A percentile compares a stretch with the other conserved stretches of the same genome.
phyloP scores from a whole-genome alignment of 208 protist genomes.

The Trypanosoma theileri region DNA sequence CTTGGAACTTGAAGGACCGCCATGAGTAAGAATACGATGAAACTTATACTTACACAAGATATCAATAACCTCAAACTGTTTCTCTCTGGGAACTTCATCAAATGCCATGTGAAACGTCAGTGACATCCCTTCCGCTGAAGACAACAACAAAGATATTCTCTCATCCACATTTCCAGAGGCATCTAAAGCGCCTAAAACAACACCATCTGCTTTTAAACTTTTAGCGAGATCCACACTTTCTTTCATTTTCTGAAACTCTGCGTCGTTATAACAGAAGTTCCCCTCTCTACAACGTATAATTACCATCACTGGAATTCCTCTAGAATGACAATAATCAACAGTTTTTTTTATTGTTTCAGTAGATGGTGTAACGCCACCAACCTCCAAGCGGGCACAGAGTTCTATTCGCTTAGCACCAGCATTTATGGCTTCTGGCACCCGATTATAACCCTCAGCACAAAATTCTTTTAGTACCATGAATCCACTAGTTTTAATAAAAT shows the following conservation, averaged over 20 bases:
- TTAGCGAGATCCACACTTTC: conserved; percentile 10
- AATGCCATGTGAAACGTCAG: conserved; percentile 26
- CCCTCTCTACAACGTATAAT: conserved; percentile 18
- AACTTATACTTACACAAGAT: conserved; percentile 7
- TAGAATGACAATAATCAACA: conserved; percentile 15
- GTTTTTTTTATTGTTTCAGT: conserved; percentile 2
- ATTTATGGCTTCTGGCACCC: conserved; percentile 7
- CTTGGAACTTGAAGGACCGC: conserved; percentile 6
- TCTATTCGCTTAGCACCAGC: conserved; percentile 14
- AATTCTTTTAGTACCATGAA: conserved; percentile 21
- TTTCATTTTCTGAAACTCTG: conserved; percentile 14
- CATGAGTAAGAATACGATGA: conserved; percentile 21
- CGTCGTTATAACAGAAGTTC: conserved; percentile 16
- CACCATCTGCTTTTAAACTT: conserved; percentile 8
- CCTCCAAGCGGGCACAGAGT: conserved; percentile 10
- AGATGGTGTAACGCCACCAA: conserved; percentile 15
- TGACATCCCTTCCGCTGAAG: conserved; percentile 8
- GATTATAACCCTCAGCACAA: conserved; percentile 15
- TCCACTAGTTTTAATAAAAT: background rate
- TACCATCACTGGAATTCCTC: conserved; percentile 17
- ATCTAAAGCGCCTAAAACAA: conserved; percentile 21
- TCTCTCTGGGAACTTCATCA: conserved; percentile 15
- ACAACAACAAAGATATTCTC: background rate
- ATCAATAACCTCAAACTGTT: conserved; percentile 17
- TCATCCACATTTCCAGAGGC: conserved; percentile 8